Evolutionary conservation across 2,329 filamentous ascomycete genomes (phyloP), one percentile per base, ranked within the genome.

Genomic region (Penicillium sp.): DNA sequence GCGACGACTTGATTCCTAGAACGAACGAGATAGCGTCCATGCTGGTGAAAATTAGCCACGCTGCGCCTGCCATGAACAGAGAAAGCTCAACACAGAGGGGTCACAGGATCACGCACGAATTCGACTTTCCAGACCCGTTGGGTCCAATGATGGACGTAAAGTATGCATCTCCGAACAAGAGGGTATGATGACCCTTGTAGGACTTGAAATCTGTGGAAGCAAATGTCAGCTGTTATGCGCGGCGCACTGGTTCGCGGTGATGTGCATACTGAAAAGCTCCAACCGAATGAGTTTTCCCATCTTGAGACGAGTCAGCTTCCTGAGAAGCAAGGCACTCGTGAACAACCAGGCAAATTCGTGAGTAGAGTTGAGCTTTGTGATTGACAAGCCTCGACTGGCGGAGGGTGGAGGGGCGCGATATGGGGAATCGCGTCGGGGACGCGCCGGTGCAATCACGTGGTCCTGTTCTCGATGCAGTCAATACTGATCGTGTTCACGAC

Each of bases 21-120:
- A 99, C 95, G 78, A 99, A 99, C 66, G 95, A 99, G 69, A 99
- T 99, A 68, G 95, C 95, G 76, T 99, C 95, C 95, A 99, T 99
- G 60, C 91, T 96, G 70, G 22, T 65, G 40, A 18, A 44, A 22
- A 62, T 77, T 51, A 75, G 69, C 44, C 13, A 41, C 16, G 22
- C 13, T 53, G 36, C 19, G 24, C 18, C 14, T 46, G 6, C 1
- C 24, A 9, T 19, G 22, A 35, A 24, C 31, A 37, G 2, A 18
- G 19, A 7, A 33, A 18, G 11, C 37, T 40, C n/a, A 54, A 54
- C 22, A 36, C 14, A 10, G 50, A 16, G n/a, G 43, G 56, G 9
- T 36, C n/a, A 39, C n/a, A 22, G 33, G 35, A 50, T 22, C 19
- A 82, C 88, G 74, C 79, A 94, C 91, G 93, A 96, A 77, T 99